Conservation (phyloP, 441 rosid genomes). For the Capsella rubella region DNA sequence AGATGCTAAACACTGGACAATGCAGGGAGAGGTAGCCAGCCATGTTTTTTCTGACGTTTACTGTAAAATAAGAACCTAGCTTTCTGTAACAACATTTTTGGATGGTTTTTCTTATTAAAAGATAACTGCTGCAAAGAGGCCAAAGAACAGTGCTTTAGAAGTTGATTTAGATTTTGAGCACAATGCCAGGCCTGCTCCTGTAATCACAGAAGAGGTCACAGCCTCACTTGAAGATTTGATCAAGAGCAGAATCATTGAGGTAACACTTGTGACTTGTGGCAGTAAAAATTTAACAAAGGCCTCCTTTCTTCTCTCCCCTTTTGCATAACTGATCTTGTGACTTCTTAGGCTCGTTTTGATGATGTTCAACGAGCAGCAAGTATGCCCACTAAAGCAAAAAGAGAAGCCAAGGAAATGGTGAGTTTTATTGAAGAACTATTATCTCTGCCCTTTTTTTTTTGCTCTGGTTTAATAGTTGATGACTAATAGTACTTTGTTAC, state of each 20-base stretch:
- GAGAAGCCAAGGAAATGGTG: slow-evolving; percentile 78
- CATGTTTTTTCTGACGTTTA: slow-evolving; percentile 13
- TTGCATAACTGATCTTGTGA: slow-evolving; percentile 35
- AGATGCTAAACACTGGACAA: slow-evolving; percentile 91
- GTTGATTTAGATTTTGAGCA: slow-evolving; percentile 97
- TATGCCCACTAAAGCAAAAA: slow-evolving; percentile 65
- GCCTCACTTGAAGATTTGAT: slow-evolving; percentile 88
- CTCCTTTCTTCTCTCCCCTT: not conserved
- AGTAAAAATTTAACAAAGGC: slow-evolving; percentile 22
- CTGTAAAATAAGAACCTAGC: slow-evolving; percentile 1
- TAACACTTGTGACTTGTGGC: slow-evolving; percentile 35
- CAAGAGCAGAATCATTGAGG: slow-evolving; percentile 77
- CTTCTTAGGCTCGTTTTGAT: slow-evolving; percentile 69
- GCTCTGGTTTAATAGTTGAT: slow-evolving; percentile 13
- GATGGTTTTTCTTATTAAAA: slow-evolving; percentile 32
- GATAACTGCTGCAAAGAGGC: slow-evolving; percentile 90
- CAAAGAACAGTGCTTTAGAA: slow-evolving; percentile 91
- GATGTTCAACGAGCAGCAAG: slow-evolving; percentile 68
- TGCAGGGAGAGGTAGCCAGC: slow-evolving; percentile 92
- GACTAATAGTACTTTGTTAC: slow-evolving; percentile 22
- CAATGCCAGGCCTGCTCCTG: slow-evolving; percentile 92
- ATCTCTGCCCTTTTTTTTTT: slow-evolving; percentile 17
- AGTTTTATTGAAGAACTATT: slow-evolving; percentile 38
- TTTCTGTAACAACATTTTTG: slow-evolving; percentile 7
- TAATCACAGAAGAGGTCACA: slow-evolving; percentile 95